Base-by-base conservation (phyloP, 345 rosid genomes). In the Eucalyptus cladocalyx region DNA sequence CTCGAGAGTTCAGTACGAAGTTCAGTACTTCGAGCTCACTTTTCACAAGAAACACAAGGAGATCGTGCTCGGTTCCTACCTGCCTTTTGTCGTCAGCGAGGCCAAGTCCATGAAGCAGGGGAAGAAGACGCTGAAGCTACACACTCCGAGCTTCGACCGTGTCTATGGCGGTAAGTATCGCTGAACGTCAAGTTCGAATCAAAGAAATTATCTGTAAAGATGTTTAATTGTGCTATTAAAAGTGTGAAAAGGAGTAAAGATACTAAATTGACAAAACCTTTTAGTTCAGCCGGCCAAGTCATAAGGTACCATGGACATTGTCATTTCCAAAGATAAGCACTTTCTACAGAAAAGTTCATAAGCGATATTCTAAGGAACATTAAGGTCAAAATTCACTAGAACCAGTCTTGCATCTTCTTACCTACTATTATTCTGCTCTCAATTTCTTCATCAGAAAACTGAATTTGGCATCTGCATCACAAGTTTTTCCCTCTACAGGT, bases 1-100 rank as follows among this genome's bases (percentile, higher is more conserved):
- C 91, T 88, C 94, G 43, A 86, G 91, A 4, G 40, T 60, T 16
- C 90, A 37, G 87, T 72, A 92, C 19, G 95, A 95, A 90, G 88
- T 88, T 24, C 90, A 95, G 65, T 89, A 91, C 53, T 94, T 94
- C 86, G 90, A 94, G 90, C 94, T 96, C 34, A 93, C 86, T 60
- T 96, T 95, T 90, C 93, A 90, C 49, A 97, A 93, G 92, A 93
- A 95, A 72, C 92, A 93, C 90, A 95, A 91, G 87, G 92, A 92
- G 32, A 88, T 90, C 88, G 95, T 93, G 47, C 87, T 97, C 45
- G 87, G 80, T 45, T 91, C 91, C n/a, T 95, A 97, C 92, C 89
- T 97, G 72, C 96, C 96, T n/a, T 89, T 89, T 56, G 90, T 96
- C 76, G 91, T 94, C 89, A 87, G 88, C 86, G 90, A 91, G 92